These are phyloP conservation scores for Trichoderma hamatum DNA, from an alignment of 2,329 filamentous ascomycete species.

Conservation along the genomic window DNA sequence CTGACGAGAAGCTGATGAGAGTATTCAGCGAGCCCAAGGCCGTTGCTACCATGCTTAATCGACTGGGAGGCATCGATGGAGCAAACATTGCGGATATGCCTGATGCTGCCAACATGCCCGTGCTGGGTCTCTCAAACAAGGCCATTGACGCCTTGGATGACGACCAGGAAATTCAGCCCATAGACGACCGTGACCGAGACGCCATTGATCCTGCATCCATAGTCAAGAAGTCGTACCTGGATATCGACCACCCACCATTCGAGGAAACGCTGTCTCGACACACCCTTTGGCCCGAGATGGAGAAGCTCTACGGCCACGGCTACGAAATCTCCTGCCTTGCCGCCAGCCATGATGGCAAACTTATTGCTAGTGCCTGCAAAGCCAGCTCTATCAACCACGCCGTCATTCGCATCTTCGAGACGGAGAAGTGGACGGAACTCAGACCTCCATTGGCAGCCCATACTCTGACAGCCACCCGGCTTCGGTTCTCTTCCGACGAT, in stretches of 20 bases:
- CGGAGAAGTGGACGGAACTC: conserved; percentile 83
- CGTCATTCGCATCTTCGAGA: conserved; percentile 89
- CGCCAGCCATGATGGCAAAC: conserved; percentile 69
- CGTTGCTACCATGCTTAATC: conserved; percentile 73
- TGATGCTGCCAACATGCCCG: conserved; percentile 91
- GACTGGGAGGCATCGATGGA: conserved; percentile 63
- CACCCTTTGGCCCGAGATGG: conserved; percentile 92
- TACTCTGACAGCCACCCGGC: conserved; percentile 78
- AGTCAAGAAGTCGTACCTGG: conserved; percentile 63
- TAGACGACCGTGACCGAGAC: conserved; percentile 55
- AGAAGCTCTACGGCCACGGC: conserved; percentile 97
- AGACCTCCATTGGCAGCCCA: conserved; percentile 82
- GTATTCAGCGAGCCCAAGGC: conserved; percentile 90
- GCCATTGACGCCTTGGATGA: conserved; percentile 67
- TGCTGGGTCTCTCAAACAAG: conserved; percentile 95
- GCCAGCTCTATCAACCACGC: conserved; percentile 93
- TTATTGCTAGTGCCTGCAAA: conserved; percentile 90
- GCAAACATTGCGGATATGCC: conserved; percentile 58
- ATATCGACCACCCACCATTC: conserved; percentile 73
- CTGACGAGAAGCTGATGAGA: conserved; percentile 96
- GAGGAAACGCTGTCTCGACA: conserved; percentile 89
- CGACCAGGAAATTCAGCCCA: conserved; percentile 48
- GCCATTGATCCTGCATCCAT: conserved; percentile 58
- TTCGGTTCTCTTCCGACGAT: conserved; percentile 80
- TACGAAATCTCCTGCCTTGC: conserved; percentile 94